Percentiles rank a stretch among this genome's conserved stretches.
Evolutionary conservation across 345 rosid species (phyloP).

Genomic region (Populus nigra): DNA sequence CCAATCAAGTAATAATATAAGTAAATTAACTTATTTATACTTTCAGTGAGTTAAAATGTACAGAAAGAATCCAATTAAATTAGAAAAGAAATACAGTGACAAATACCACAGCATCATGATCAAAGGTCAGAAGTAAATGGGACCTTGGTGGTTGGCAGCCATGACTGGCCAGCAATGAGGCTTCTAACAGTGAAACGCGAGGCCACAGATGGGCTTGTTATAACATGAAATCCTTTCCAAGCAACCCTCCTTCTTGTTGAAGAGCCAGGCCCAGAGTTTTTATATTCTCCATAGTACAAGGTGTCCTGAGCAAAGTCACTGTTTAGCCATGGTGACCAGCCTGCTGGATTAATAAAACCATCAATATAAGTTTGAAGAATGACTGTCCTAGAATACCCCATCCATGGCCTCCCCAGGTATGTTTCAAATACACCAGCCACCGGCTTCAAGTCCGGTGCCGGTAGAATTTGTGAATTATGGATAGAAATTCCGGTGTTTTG

Average conservation of each 20-base stretch:
- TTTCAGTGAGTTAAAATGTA: constrained; percentile 1
- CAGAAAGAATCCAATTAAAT: background rate
- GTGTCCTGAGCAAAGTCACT: constrained; percentile 32
- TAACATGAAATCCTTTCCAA: constrained; percentile 47
- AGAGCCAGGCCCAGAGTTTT: constrained; percentile 50
- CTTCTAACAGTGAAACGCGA: constrained; percentile 19
- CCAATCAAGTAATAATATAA: background rate
- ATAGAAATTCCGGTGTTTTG: constrained; percentile 76
- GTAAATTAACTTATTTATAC: background rate
- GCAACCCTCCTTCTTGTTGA: constrained; percentile 43
- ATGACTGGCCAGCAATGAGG: constrained; percentile 30
- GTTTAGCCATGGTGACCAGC: constrained; percentile 52
- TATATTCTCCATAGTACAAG: constrained; percentile 44
- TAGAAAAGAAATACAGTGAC: background rate
- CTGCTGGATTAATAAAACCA: constrained; percentile 47
- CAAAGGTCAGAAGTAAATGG: constrained; percentile 29
- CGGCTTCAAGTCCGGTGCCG: constrained; percentile 58
- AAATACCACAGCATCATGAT: background rate
- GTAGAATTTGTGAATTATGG: constrained; percentile 56
- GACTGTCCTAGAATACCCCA: constrained; percentile 60
- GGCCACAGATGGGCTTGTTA: constrained; percentile 18
- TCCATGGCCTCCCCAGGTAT: constrained; percentile 79
- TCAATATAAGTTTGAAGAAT: constrained; percentile 49
- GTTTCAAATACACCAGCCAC: constrained; percentile 42
- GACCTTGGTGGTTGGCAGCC: constrained; percentile 31